A percentile compares a stretch with the other conserved stretches of the same genome.
These are phyloP conservation scores for Ilex aquifolium DNA, from an alignment of 257 asterid genomes.

Conservation along the genomic window DNA sequence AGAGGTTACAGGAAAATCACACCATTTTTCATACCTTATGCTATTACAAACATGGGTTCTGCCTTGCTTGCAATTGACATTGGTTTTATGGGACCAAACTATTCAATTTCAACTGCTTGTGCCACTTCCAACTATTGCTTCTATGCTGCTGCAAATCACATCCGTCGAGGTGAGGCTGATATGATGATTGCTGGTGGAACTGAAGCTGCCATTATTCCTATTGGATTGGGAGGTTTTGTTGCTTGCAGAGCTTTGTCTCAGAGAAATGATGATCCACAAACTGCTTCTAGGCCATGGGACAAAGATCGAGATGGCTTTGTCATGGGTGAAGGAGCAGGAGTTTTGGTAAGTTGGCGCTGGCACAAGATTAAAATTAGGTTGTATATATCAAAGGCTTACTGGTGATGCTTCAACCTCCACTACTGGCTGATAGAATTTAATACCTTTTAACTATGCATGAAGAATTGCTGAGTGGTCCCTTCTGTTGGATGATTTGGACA, in stretches of 20 bases:
- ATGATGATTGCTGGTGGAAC: slow-evolving; percentile 91
- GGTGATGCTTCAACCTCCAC: not conserved
- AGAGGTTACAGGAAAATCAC: slow-evolving; percentile 76
- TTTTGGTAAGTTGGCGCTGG: slow-evolving; percentile 47
- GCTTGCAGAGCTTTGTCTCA: slow-evolving; percentile 96
- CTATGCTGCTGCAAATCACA: slow-evolving; percentile 94
- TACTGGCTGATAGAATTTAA: too few species aligned
- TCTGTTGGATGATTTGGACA: not conserved
- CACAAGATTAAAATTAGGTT: not conserved
- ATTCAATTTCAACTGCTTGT: slow-evolving; percentile 93
- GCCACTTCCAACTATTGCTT: slow-evolving; percentile 95
- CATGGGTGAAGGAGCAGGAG: slow-evolving; percentile 94
- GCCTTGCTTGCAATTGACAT: slow-evolving; percentile 91
- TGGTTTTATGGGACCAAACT: slow-evolving; percentile 93
- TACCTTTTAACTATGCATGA: not conserved
- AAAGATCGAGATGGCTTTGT: slow-evolving; percentile 86
- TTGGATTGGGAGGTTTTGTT: slow-evolving; percentile 92
- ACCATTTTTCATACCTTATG: slow-evolving; percentile 89
- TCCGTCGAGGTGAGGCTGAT: slow-evolving; percentile 96
- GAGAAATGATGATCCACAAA: slow-evolving; percentile 81
- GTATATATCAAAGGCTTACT: not conserved
- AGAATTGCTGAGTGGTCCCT: not conserved
- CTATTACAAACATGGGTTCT: slow-evolving; percentile 92
- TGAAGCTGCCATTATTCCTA: slow-evolving; percentile 90
- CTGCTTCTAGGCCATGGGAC: slow-evolving; percentile 95